A percentile compares a stretch with the other conserved stretches of the same genome.
phyloP scores from a whole-genome alignment of 208 protist species.

The Trypanosoma grayi region DNA sequence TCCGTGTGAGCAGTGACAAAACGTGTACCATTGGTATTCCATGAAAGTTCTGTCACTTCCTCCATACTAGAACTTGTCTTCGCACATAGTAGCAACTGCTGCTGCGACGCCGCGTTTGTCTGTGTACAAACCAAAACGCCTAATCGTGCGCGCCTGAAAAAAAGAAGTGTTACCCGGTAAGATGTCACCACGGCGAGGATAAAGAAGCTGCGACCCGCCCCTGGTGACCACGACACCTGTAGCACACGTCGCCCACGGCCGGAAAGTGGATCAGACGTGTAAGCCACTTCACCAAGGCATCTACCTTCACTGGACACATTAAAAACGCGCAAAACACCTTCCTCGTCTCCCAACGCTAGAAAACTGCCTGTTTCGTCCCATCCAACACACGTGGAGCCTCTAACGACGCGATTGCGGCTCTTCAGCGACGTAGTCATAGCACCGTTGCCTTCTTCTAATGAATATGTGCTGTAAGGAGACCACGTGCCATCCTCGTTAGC shows the following conservation, averaged over 20 bases:
- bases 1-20: conserved; percentile 81
- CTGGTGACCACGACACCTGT: conserved; percentile 74
- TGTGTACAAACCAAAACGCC: background rate
- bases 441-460: conserved; percentile 8
- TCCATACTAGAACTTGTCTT: conserved; percentile 39
- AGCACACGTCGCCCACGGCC: conserved; percentile 24
- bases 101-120: background rate
- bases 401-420: conserved; percentile 3
- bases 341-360: conserved; percentile 53
- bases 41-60: conserved; percentile 66
- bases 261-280: conserved; percentile 4
- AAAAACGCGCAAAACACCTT: conserved; percentile 54
- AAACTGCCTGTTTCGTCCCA: conserved; percentile 71
- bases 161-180: conserved; percentile 41
- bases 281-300: conserved; percentile 31
- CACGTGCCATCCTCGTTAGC: conserved; percentile 15
- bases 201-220: conserved; percentile 74
- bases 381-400: conserved; percentile 42
- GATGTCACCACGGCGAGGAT: conserved; percentile 58
- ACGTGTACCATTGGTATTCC: conserved; percentile 78
- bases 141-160: conserved; percentile 56
- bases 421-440: background rate
- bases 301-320: conserved; percentile 36
- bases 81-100: conserved; percentile 43
- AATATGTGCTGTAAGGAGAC: conserved; percentile 16